phyloP scores from a whole-genome alignment of 2,329 filamentous ascomycete species.

The Cyphellophora attinorum region DNA sequence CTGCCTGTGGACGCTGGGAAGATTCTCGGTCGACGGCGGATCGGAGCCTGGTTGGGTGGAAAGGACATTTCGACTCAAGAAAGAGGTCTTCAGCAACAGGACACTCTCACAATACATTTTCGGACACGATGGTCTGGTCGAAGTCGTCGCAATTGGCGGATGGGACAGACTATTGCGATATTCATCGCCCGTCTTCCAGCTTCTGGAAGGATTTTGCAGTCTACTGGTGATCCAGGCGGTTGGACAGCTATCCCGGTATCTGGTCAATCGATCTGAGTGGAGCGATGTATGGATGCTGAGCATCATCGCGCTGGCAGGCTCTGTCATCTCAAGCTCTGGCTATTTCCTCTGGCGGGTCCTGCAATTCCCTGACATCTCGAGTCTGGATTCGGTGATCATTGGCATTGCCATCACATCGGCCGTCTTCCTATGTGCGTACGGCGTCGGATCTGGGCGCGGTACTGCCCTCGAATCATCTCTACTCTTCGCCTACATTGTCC shows the following conservation, averaged over 20 bases:
- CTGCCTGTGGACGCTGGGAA: constrained; percentile 89
- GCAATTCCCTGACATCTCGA: constrained; percentile 85
- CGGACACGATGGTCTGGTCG: constrained; percentile 72
- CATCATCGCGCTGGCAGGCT: constrained; percentile 77
- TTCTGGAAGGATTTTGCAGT: constrained; percentile 93
- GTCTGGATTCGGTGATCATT: constrained; percentile 84
- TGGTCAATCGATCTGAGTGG: constrained; percentile 77
- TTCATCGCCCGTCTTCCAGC: constrained; percentile 87
- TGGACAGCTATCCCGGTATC: constrained; percentile 87
- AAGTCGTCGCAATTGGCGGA: constrained; percentile 67
- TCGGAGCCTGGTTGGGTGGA: constrained; percentile 67
- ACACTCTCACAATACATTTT: constrained; percentile 77
- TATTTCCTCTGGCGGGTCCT: constrained; percentile 96
- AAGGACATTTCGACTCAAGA: constrained; percentile 61
- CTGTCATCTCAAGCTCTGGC: constrained; percentile 82
- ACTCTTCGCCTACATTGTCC: constrained; percentile 93
- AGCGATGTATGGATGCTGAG: constrained; percentile 97
- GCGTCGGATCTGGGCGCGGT: constrained; percentile 84
- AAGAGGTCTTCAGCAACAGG: constrained; percentile 42
- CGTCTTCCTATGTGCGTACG: constrained; percentile 85
- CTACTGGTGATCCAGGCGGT: constrained; percentile 89
- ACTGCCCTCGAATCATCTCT: constrained; percentile 93
- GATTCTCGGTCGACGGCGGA: constrained; percentile 85
- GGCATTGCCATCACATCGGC: constrained; percentile 87
- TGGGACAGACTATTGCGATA: constrained; percentile 87